Conservation (phyloP, 2,329 filamentous ascomycete species). For the Sphaerostilbella broomeana region DNA sequence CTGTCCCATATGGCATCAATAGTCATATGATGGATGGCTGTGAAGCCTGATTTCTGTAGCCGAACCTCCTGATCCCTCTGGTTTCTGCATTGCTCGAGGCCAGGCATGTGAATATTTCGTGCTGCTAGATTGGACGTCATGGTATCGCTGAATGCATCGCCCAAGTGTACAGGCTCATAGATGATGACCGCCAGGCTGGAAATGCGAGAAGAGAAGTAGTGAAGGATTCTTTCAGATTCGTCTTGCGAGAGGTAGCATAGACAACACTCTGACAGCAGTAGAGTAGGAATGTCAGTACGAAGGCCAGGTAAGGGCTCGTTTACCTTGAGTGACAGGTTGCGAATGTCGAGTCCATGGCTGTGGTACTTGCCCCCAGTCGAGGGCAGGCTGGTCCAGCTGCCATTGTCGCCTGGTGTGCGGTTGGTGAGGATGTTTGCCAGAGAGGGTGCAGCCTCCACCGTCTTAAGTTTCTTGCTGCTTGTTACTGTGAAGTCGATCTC, state of each 20-base stretch:
- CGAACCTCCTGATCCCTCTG: constrained; percentile 62
- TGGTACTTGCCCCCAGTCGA: constrained; percentile 39
- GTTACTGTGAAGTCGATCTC: constrained; percentile 85
- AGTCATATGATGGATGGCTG: constrained; percentile 34
- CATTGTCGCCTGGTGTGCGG: constrained; percentile 23
- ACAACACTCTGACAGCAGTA: constrained; percentile 92
- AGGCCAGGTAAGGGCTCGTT: constrained; percentile 31
- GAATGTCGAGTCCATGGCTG: constrained; percentile 64
- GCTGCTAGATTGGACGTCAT: constrained; percentile 88
- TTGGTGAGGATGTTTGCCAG: constrained; percentile 35
- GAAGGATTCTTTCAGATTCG: constrained; percentile 57
- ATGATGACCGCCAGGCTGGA: constrained; percentile 55
- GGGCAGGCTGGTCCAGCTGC: constrained; percentile 39
- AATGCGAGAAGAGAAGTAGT: constrained; percentile 54
- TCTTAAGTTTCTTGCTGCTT: constrained; percentile 57
- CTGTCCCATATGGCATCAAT: constrained; percentile 61
- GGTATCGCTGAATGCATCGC: constrained; percentile 81
- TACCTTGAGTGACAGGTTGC: constrained; percentile 39
- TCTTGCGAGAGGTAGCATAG: constrained; percentile 74
- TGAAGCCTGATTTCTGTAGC: constrained; percentile 61
- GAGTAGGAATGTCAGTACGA: constrained; percentile 60
- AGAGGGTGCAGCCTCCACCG: constrained; percentile 40
- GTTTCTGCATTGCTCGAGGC: constrained; percentile 64
- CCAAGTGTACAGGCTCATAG: constrained; percentile 82
- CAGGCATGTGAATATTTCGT: constrained; percentile 77